Base-by-base conservation (phyloP, 169 alveolate species). In the Sarcocystis neurona region DNA sequence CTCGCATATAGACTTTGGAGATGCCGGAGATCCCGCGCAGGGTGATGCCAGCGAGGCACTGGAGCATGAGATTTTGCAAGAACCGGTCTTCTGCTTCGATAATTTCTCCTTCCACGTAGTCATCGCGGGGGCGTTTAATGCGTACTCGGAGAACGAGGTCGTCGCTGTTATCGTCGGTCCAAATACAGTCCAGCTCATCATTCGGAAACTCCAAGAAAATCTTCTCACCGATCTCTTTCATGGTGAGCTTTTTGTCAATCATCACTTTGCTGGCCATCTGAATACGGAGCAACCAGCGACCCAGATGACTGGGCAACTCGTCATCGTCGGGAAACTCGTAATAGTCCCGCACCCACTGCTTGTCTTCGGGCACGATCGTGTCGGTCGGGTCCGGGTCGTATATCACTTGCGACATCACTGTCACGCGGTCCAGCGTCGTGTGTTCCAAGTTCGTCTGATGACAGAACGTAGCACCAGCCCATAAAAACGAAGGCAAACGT, bases 261-360 rank as follows among this genome's bases (percentile, higher is more conserved):
- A 98, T 97, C 43, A 96, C 97, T 90, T 97, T 96, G 90, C 96
- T 97, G 88, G 97, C 97, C 82, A 99, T 94, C 91, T 97, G 99
- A 56, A 99, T 96, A 79, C 99, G 96, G 80, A 99, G 96, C 79
- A 98, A 94, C 99, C 99, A 98, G 84, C 98, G 99, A 74, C 97
- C 98, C 47, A 96, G 91, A 30, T 77, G 78, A 37, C 95, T 85
- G 84, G 95, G 96, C 5, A 94, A 91, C 85, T 96, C 97, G 47
- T 97, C 99, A 66, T 97, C 98, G 87, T 97, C 99, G 23, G 99
- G 99, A 60, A 98, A 97, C 92, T 96, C 98, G 94, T 96, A 97
- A 95, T 97, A 98, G 92, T 97, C 98, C n/a, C 95, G 93, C 43
- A 99, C 99, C 96, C 99, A 95, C 82, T 92, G 96, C 92, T 93